These are phyloP conservation scores for Daldinia loculata DNA, from an alignment of 495 filamentous ascomycete species.

Conservation along the genomic window DNA sequence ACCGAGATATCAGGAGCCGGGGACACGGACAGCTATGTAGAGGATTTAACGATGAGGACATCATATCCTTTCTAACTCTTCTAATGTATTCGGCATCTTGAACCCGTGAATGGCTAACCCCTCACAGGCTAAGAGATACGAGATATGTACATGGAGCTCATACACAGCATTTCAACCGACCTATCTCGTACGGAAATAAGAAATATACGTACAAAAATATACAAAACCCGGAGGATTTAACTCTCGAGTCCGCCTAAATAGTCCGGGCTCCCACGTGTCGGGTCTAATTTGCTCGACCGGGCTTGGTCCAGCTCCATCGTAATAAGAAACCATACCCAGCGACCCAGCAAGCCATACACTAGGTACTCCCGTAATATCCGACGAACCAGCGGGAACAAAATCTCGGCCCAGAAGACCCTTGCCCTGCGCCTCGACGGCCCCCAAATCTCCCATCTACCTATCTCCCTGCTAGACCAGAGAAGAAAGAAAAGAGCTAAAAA, in stretches of 20 bases:
- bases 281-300: slow-evolving; percentile 23
- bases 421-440: not conserved
- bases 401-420: not conserved
- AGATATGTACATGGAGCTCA: not conserved
- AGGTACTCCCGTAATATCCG: not conserved
- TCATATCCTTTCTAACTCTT: not conserved
- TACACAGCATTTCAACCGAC: no score
- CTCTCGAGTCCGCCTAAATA: slow-evolving; percentile 22
- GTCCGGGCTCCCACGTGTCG: slow-evolving; percentile 18
- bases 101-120: not conserved
- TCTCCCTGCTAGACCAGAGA: not conserved
- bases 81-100: not conserved
- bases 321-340: slow-evolving; percentile 3
- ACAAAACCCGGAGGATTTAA: not conserved
- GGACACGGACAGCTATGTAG: not conserved
- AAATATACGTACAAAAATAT: not conserved
- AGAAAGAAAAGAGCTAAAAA: not conserved
- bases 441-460: not conserved
- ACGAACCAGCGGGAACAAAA: not conserved
- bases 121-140: not conserved
- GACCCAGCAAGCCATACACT: not conserved
- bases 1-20: slow-evolving; percentile 5
- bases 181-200: not conserved
- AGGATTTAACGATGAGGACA: not conserved
- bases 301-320: slow-evolving; percentile 1